Evolutionary conservation across 495 filamentous ascomycete genomes (phyloP).

Genomic region (Xylaria scruposa): DNA sequence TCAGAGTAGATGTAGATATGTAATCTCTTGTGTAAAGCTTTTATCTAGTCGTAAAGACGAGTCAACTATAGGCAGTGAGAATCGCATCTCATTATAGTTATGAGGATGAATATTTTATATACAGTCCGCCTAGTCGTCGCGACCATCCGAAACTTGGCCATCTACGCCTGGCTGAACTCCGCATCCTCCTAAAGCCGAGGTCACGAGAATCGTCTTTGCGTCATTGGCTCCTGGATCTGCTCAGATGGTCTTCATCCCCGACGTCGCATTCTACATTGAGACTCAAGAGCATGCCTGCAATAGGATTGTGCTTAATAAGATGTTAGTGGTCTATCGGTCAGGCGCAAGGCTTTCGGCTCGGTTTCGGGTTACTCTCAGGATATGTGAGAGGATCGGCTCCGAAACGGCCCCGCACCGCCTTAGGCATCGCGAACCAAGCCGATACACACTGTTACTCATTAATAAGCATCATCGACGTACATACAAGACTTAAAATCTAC

Average conservation of each 20-base stretch:
- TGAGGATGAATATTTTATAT: not conserved
- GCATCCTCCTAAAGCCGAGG: not conserved
- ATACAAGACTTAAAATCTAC: too few relatives aligned
- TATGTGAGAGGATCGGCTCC: conserved; percentile 8
- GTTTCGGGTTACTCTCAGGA: conserved; percentile 10
- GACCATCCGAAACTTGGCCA: not conserved
- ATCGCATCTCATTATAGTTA: not conserved
- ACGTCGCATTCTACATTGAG: not conserved
- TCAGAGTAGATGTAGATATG: not conserved
- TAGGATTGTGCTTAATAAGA: not conserved
- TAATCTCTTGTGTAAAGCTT: not conserved
- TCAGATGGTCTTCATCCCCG: not conserved
- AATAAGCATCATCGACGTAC: too few relatives aligned
- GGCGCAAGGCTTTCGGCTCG: conserved; percentile 1
- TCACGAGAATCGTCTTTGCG: not conserved
- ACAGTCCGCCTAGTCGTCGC: not conserved
- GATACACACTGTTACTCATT: not conserved
- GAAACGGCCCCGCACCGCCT: not conserved
- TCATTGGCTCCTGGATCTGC: not conserved
- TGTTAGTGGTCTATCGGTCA: not conserved
- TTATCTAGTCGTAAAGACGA: not conserved
- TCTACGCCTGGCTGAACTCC: not conserved
- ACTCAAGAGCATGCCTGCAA: not conserved
- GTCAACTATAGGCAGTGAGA: not conserved
- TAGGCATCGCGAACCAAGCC: not conserved